phyloP scores from a whole-genome alignment of 1,284 basidiomycete species.

The Ganoderma leucocontextum region DNA sequence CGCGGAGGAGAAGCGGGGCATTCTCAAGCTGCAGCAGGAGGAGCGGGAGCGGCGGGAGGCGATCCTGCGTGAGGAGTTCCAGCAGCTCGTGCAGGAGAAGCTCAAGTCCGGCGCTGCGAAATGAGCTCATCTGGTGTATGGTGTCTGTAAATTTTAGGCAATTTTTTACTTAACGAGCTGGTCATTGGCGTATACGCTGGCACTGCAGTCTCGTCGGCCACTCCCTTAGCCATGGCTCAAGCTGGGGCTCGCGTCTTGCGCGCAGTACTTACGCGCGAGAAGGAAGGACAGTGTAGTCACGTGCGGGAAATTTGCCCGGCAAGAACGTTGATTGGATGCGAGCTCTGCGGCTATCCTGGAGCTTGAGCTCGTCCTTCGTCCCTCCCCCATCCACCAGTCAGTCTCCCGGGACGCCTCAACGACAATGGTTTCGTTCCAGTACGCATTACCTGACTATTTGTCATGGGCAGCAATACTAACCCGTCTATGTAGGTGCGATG shows the following conservation, averaged over 20 bases:
- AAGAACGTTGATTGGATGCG: constrained; percentile 24
- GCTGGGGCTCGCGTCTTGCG: no score
- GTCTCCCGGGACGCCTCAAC: neutral
- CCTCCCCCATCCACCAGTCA: neutral
- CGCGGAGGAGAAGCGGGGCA: constrained; percentile 96
- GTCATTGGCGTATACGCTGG: neutral
- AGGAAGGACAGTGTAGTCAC: constrained; percentile 14
- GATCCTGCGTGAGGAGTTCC: constrained; percentile 80
- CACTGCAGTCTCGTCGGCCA: neutral
- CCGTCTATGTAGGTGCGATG: constrained; percentile 53
- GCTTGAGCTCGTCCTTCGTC: constrained; percentile 1
- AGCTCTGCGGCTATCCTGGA: neutral
- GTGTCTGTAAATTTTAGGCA: neutral
- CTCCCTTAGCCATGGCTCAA: neutral
- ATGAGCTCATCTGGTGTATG: constrained; percentile 18
- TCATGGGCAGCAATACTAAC: constrained; percentile 2
- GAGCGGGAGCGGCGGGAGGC: constrained; percentile 91
- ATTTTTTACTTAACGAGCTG: neutral
- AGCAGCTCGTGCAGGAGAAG: constrained; percentile 78
- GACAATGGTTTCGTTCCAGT: constrained; percentile 64
- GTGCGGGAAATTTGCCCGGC: constrained; percentile 32
- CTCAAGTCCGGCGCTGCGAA: constrained; percentile 54
- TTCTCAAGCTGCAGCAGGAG: constrained; percentile 92
- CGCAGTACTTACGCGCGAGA: neutral
- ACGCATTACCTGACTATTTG: constrained; percentile 31